Evolutionary conservation across 768 basidiomycete genomes (phyloP).

Genomic region (Aureoboletus auriporus): DNA sequence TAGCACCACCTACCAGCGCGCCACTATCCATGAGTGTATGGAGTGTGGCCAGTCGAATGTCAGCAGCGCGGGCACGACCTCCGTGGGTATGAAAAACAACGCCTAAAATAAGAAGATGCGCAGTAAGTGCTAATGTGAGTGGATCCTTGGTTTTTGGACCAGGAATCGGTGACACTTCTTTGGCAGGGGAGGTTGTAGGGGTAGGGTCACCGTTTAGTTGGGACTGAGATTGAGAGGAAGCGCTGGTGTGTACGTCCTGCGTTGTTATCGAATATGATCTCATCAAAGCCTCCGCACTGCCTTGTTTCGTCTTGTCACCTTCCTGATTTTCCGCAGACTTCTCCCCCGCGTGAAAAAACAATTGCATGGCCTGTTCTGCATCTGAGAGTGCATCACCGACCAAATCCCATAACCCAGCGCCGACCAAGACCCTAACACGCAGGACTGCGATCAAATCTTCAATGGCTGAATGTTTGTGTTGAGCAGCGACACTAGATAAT

Average conservation of each 20-base stretch:
- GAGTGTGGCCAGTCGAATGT: conserved; percentile 50
- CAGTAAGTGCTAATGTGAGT: conserved; percentile 38
- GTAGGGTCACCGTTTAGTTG: conserved; percentile 7
- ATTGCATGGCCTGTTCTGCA: conserved; percentile 48
- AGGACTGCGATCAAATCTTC: conserved; percentile 50
- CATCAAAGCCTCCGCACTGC: conserved; percentile 10
- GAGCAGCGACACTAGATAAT: conserved; percentile 29
- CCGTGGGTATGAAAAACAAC: conserved; percentile 60
- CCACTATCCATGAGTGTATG: conserved; percentile 68
- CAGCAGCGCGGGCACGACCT: conserved; percentile 45
- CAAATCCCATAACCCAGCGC: conserved; percentile 50
- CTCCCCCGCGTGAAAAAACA: conserved; percentile 26
- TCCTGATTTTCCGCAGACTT: conserved; percentile 1
- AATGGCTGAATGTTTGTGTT: conserved; percentile 39
- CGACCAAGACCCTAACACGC: conserved; percentile 52
- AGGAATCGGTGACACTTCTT: conserved; percentile 2
- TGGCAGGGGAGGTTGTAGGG: not conserved
- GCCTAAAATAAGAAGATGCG: conserved; percentile 62
- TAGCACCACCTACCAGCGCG: conserved; percentile 34
- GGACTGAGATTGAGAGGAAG: conserved; percentile 20
- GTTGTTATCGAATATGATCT: conserved; percentile 29
- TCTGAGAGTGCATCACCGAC: conserved; percentile 44
- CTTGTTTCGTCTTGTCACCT: conserved; percentile 10
- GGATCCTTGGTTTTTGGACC: conserved; percentile 24
- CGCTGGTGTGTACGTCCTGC: conserved; percentile 24